These are phyloP conservation scores for Boechera retrofracta DNA, from an alignment of 345 rosid genomes.

Conservation along the genomic window DNA sequence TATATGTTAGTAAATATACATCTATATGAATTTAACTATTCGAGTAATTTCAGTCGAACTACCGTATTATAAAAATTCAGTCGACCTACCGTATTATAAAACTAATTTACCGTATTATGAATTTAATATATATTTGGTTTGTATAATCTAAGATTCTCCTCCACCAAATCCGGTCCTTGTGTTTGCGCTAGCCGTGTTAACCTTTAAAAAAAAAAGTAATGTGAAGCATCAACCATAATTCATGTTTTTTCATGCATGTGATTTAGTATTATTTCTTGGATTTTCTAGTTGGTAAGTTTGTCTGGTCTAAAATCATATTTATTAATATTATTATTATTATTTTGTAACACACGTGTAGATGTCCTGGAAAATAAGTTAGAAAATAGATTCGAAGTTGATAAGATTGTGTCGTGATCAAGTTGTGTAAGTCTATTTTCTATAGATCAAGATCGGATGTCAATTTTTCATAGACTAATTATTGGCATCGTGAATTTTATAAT, in stretches of 20 bases:
- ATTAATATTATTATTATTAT: neutral
- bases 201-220: neutral
- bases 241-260: constrained; percentile 37
- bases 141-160: constrained; percentile 13
- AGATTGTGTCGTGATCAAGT: constrained; percentile 14
- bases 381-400: constrained; percentile 31
- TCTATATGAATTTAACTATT: constrained; percentile 9
- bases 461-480: neutral
- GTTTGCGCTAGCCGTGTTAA: constrained; percentile 14
- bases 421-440: constrained; percentile 24
- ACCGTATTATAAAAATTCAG: neutral
- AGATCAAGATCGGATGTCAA: constrained; percentile 14
- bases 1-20: constrained; percentile 25
- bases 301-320: constrained; percentile 4
- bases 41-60: constrained; percentile 23
- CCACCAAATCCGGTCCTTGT: constrained; percentile 36
- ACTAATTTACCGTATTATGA: neutral
- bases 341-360: constrained; percentile 39
- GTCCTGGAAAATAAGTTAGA: constrained; percentile 21
- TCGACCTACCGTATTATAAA: constrained; percentile 17
- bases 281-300: constrained; percentile 19
- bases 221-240: neutral
- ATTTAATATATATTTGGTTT: neutral
- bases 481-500: constrained; percentile 8
- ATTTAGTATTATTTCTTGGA: constrained; percentile 15